Evolutionary conservation across 2,329 filamentous ascomycete genomes (phyloP).

Genomic region (Myriosclerotinia duriaeana): DNA sequence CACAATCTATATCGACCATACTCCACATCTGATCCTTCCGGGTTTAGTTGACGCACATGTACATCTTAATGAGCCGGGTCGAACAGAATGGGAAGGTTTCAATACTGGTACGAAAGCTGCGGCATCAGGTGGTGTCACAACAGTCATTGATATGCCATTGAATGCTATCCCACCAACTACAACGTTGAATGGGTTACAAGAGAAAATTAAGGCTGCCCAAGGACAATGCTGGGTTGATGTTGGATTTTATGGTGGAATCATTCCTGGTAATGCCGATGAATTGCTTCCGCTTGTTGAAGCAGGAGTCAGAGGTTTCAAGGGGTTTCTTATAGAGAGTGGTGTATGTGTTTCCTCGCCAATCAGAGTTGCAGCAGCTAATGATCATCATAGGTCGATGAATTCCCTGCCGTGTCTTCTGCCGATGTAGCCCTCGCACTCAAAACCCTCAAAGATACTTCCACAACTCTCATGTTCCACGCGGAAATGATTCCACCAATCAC

Average conservation of each 20-base stretch:
- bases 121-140: conserved; percentile 93
- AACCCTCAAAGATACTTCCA: conserved; percentile 75
- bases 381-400: conserved; percentile 75
- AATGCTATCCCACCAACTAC: conserved; percentile 97
- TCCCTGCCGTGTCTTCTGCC: conserved; percentile 78
- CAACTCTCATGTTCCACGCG: conserved; percentile 97
- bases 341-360: conserved; percentile 53
- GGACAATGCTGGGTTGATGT: conserved; percentile 98
- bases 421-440: conserved; percentile 81
- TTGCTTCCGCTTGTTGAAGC: conserved; percentile 77
- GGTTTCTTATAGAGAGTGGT: conserved; percentile 94
- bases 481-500: conserved; percentile 94
- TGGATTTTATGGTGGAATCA: conserved; percentile 94
- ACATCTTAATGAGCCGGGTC: conserved; percentile 93
- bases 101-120: conserved; percentile 91
- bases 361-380: conserved; percentile 26
- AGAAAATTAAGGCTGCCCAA: conserved; percentile 79
- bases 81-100: conserved; percentile 98
- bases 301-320: conserved; percentile 94
- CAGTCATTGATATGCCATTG: conserved; percentile 94
- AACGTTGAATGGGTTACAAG: conserved; percentile 75
- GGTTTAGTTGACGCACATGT: conserved; percentile 96
- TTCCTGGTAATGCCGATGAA: conserved; percentile 83
- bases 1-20: conserved; percentile 78
- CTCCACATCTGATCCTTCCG: conserved; percentile 79